Evolutionary conservation across 306 rosid genomes (phyloP), one percentile per base, ranked within the genome.

Genomic region (Benincasa hispida): DNA sequence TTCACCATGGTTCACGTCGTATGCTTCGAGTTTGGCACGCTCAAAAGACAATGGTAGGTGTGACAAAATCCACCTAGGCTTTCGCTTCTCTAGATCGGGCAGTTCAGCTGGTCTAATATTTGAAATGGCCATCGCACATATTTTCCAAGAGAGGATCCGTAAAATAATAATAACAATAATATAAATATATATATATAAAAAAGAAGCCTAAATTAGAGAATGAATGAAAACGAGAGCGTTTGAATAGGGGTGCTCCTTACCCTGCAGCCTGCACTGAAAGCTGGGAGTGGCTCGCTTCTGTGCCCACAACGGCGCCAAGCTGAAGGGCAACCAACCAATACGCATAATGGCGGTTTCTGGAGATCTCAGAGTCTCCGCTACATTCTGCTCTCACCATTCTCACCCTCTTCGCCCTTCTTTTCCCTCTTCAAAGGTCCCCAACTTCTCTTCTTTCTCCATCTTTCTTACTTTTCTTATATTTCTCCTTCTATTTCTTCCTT

Each of bases 341-440:
- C 28, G 75, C 55, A 50, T 17, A 72, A 94, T 94, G 98, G 90
- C 91, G 79, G 80, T 87, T 81, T 79, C 84, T 41, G 91, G 96
- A 79, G 88, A 89, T 81, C 85, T 91, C 45, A 90, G 91, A 55
- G 91, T 91, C 78, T 87, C 94, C 11, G 90, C 91, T 8, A 81
- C 93, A 25, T 83, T 90, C 81, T 88, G 84, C 67, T 93, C 91
- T 66, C 78, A 82, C 80, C 84, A 84, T 70, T 58, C 88, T n/a
- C 78, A 76, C 78, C 82, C 87, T 37, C 67, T 82, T 75, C 90
- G 86, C 76, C 66, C 79, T 58, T 85, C 89, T 61, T 75, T 82
- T 41, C 87, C 85, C 51, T 83, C 85, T 59, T 74, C 88, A 1
- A 94, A 91, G 98, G 98, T 94, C 47, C 59, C 60, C 15, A 35